Evolutionary conservation across 495 filamentous ascomycete species (phyloP).

Genomic region (Symbiotaphrina buchneri): DNA sequence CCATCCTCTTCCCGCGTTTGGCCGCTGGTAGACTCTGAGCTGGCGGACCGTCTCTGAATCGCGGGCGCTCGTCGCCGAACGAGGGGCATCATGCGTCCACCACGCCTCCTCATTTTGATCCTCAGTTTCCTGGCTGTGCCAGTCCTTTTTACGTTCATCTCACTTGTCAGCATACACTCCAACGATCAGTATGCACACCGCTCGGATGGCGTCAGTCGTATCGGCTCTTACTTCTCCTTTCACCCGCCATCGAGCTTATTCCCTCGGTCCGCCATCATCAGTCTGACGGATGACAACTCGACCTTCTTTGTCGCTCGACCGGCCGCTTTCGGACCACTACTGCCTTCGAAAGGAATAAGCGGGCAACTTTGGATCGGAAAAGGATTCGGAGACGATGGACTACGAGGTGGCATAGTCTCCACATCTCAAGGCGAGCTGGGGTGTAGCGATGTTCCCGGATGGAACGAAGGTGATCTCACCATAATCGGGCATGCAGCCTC

Average conservation of each 20-base stretch:
- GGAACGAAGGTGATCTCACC: slow-evolving; percentile 33
- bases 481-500: no score
- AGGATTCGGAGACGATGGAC: slow-evolving; percentile 57
- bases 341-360: slow-evolving; percentile 55
- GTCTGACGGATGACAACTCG: slow-evolving; percentile 90
- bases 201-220: slow-evolving; percentile 16
- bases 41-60: no score
- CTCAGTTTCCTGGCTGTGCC: slow-evolving; percentile 30
- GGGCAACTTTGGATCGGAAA: slow-evolving; percentile 79
- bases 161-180: slow-evolving; percentile 17
- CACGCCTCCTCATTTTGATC: slow-evolving; percentile 15
- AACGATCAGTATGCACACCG: slow-evolving; percentile 8
- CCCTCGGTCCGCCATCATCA: slow-evolving; percentile 84
- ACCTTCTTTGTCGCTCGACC: slow-evolving; percentile 88
- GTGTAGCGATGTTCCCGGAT: slow-evolving; percentile 91
- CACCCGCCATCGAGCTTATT: slow-evolving; percentile 59
- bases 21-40: no score
- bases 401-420: slow-evolving; percentile 22
- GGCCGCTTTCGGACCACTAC: slow-evolving; percentile 71
- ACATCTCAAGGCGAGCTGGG: slow-evolving; percentile 64
- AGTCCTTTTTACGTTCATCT: slow-evolving; percentile 26
- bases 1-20: no score
- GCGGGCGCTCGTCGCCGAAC: no score
- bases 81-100: slow-evolving; percentile 9
- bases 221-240: slow-evolving; percentile 38